Evolutionary conservation across 2,329 filamentous ascomycete genomes (phyloP).

Genomic region (Neophaeococcomyces aloes): DNA sequence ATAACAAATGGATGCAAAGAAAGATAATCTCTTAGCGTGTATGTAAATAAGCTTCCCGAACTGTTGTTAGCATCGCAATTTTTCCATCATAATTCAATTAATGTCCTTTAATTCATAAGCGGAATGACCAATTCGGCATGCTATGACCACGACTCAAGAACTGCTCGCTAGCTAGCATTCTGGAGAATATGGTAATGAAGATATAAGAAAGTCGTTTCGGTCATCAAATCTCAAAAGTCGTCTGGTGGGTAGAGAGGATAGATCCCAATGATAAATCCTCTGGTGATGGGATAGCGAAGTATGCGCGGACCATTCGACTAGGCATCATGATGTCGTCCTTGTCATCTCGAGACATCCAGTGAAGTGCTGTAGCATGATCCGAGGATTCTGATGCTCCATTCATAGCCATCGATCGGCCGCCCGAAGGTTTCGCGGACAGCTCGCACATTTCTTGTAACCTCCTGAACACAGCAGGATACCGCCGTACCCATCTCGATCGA

Average conservation of each 20-base stretch:
- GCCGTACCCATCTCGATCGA: conserved; percentile 2
- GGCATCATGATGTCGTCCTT: conserved; percentile 7
- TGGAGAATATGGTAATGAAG: too few relatives aligned
- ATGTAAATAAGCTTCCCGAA: too few relatives aligned
- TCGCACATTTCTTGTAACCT: conserved; percentile 5
- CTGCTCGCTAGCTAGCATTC: too few relatives aligned
- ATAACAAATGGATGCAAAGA: too few relatives aligned
- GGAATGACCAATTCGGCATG: too few relatives aligned
- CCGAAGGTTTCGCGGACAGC: neutral
- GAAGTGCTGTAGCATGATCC: conserved; percentile 3
- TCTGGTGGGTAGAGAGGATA: conserved; percentile 2
- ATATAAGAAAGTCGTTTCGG: neutral
- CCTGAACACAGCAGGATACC: neutral
- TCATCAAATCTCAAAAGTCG: conserved; percentile 1
- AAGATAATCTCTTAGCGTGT: too few relatives aligned
- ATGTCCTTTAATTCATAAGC: too few relatives aligned
- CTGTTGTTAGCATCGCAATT: too few relatives aligned
- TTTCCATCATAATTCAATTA: too few relatives aligned
- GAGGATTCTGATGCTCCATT: neutral
- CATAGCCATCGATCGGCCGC: neutral
- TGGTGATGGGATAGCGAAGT: neutral
- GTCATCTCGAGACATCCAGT: conserved; percentile 3
- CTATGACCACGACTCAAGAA: too few relatives aligned
- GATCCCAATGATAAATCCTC: neutral
- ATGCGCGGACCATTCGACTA: conserved; percentile 2